Evolutionary conservation across 1,284 basidiomycete genomes (phyloP), one percentile per base, ranked within the genome.

Genomic region (Garcileccinum viscosum): DNA sequence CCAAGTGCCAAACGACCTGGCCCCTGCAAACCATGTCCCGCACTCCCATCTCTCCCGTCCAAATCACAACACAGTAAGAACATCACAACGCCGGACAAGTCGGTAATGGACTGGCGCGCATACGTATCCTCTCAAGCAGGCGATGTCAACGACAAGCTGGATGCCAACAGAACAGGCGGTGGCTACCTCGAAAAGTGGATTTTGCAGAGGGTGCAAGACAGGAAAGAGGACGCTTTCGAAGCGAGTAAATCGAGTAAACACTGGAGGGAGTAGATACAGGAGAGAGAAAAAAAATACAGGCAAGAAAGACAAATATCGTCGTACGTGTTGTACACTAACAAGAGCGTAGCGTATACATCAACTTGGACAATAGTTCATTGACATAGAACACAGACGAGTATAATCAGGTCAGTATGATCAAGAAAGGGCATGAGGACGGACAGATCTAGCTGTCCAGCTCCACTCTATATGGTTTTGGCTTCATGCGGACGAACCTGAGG

Each of bases 171-270:
- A 62, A 85, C 90, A 63, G 87, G 89, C 1, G 92, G 92, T 27
- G 93, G 93, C 0, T 95, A 92, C 80, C 83, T 95, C 24, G 93
- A 94, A 73, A 94, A 92, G 88, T 94, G 32, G 92, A 94, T 95
- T 76, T 78, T 95, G 73, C 82, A 90, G 67, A 83, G 94, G 58
- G 93, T 95, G 0, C 90, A 89, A 50, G 88, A 89, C 62, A 84
- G 91, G 68, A 90, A 87, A 78, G 92, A 92, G 62, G 87, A 88
- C 63, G 85, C 83, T 2, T 77, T 92, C 24, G 91, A 93, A 56
- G 83, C 85, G 5, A 85, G 78, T 71, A 88, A 87, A 72, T 74
- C 82, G 64, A 84, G 75, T 65, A 93, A 93, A 76, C 85, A 91
- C 63, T 83, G 89, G 68, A 85, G 85, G 76, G 72, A 68, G 19